Evolutionary conservation across 768 basidiomycete genomes (phyloP).

Genomic region (Rhizopogon rudus): DNA sequence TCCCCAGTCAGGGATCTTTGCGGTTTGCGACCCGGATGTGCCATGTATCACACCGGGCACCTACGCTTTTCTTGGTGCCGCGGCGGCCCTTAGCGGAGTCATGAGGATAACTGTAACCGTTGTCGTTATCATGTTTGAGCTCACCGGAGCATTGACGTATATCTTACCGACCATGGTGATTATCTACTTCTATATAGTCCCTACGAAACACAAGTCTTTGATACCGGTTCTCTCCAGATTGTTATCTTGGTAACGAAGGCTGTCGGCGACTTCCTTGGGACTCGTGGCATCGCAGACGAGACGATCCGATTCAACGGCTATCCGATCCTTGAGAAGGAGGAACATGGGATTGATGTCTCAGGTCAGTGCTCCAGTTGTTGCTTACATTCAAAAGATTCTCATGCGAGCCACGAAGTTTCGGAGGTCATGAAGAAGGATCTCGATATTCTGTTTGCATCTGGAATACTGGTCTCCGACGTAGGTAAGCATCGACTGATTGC

Average conservation of each 20-base stretch:
- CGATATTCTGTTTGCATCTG: constrained; percentile 64
- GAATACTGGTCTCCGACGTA: constrained; percentile 72
- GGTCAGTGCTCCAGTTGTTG: constrained; percentile 43
- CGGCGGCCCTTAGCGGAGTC: constrained; percentile 91
- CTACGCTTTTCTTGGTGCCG: constrained; percentile 96
- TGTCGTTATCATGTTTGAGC: constrained; percentile 98
- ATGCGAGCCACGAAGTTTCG: constrained; percentile 49
- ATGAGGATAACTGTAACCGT: constrained; percentile 98
- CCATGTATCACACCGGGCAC: constrained; percentile 99
- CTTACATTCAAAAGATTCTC: neutral
- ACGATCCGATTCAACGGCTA: constrained; percentile 97
- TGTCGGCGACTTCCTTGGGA: constrained; percentile 91
- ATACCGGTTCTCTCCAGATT: constrained; percentile 52
- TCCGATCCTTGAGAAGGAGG: constrained; percentile 95
- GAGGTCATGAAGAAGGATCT: constrained; percentile 87
- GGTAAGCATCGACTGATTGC: constrained; percentile 47
- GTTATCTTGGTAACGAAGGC: constrained; percentile 95
- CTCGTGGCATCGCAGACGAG: constrained; percentile 93
- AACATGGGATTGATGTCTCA: constrained; percentile 85
- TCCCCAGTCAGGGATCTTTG: constrained; percentile 82
- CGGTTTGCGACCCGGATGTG: constrained; percentile 83
- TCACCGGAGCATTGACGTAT: constrained; percentile 95
- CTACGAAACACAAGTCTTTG: neutral
- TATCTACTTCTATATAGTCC: neutral
- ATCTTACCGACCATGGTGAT: constrained; percentile 94